Evolutionary conservation across 805 yeast species (phyloP).

Genomic region (Candida silvicultrix): DNA sequence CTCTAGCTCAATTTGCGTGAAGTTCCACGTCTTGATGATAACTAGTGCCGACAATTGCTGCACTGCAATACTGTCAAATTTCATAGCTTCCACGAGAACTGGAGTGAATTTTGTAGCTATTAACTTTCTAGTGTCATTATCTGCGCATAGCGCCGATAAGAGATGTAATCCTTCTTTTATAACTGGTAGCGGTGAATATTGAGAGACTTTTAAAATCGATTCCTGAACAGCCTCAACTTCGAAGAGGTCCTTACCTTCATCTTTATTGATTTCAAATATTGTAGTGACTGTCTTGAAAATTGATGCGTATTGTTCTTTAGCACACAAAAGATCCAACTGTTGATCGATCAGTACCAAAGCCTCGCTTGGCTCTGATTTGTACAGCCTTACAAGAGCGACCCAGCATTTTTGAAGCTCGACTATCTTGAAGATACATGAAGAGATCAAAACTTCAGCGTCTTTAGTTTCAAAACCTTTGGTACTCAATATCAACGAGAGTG

Average conservation of each 20-base stretch:
- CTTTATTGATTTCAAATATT: not conserved
- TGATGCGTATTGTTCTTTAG: slow-evolving; percentile 17
- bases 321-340: slow-evolving; percentile 21
- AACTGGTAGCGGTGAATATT: slow-evolving; percentile 6
- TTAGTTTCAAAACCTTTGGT: not conserved
- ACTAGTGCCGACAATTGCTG: slow-evolving; percentile 36
- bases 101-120: slow-evolving; percentile 39
- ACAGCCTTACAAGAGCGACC: slow-evolving; percentile 15
- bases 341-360: slow-evolving; percentile 17
- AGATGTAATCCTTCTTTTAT: slow-evolving; percentile 25
- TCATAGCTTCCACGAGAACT: slow-evolving; percentile 32
- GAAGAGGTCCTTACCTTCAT: slow-evolving; percentile 12
- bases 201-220: slow-evolving; percentile 13
- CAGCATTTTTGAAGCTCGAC: slow-evolving; percentile 17
- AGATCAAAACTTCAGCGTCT: slow-evolving; percentile 2
- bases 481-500: not conserved
- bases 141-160: slow-evolving; percentile 42
- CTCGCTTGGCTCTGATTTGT: slow-evolving; percentile 13
- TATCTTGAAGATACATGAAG: slow-evolving; percentile 14
- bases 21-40: slow-evolving; percentile 53
- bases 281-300: slow-evolving; percentile 15
- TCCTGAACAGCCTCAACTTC: slow-evolving; percentile 21
- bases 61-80: slow-evolving; percentile 12
- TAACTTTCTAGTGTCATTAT: slow-evolving; percentile 40
- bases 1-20: slow-evolving; percentile 29